Percentiles rank a stretch among this genome's conserved stretches.
Evolutionary conservation across 1,284 basidiomycete species (phyloP).

Genomic region (Abortiporus biennis): DNA sequence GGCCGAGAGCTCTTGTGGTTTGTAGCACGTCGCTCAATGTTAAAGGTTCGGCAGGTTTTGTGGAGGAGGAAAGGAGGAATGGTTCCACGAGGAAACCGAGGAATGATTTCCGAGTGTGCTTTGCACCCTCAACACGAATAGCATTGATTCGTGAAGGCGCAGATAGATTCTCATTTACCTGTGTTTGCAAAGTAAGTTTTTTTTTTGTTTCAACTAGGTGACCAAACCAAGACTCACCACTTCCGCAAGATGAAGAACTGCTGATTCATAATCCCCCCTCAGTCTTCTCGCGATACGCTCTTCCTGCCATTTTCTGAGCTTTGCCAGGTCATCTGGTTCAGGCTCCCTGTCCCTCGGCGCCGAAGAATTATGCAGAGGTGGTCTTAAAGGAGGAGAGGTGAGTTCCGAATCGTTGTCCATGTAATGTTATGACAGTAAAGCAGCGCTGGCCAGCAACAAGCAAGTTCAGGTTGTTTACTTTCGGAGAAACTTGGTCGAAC

Average conservation of each 20-base stretch:
- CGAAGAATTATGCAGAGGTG: slow-evolving; percentile 48
- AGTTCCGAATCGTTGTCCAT: slow-evolving; percentile 21
- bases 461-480: too few relatives aligned
- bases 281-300: slow-evolving; percentile 61
- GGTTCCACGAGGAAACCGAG: slow-evolving; percentile 75
- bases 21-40: slow-evolving; percentile 65
- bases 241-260: slow-evolving; percentile 60
- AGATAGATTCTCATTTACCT: slow-evolving; percentile 65
- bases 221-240: slow-evolving; percentile 60
- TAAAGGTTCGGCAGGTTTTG: slow-evolving; percentile 19
- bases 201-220: slow-evolving; percentile 45
- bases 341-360: slow-evolving; percentile 52
- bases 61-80: slow-evolving; percentile 32
- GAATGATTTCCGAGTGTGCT: slow-evolving; percentile 73
- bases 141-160: slow-evolving; percentile 60
- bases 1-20: slow-evolving; percentile 60
- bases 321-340: slow-evolving; percentile 36
- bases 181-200: too few relatives aligned
- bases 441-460: too few relatives aligned
- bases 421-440: too few relatives aligned
- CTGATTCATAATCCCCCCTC: slow-evolving; percentile 73
- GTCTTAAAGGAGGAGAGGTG: slow-evolving; percentile 30
- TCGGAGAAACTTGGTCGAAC: too few relatives aligned
- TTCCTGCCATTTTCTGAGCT: slow-evolving; percentile 63
- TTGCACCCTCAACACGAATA: slow-evolving; percentile 78